These are phyloP conservation scores for Phoma sp. DNA, from an alignment of 2,329 filamentous ascomycete genomes.

Conservation along the genomic window DNA sequence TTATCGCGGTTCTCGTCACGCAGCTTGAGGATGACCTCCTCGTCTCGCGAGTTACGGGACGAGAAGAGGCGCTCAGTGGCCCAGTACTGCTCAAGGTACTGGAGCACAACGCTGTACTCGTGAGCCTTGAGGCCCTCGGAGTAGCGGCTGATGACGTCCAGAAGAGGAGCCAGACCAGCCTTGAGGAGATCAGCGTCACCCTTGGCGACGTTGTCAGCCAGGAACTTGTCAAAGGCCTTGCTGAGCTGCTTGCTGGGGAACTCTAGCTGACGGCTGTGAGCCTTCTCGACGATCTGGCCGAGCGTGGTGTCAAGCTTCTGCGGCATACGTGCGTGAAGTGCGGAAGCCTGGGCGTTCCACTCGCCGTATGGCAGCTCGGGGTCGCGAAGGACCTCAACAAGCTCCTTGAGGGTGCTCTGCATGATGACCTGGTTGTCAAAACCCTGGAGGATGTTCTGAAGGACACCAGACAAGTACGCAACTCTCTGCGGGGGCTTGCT, in stretches of 20 bases:
- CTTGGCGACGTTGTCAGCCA: slow-evolving; percentile 81
- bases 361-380: slow-evolving; percentile 93
- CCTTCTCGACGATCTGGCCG: slow-evolving; percentile 83
- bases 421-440: slow-evolving; percentile 99
- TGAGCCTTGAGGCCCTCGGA: slow-evolving; percentile 87
- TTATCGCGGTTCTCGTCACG: slow-evolving; percentile 97
- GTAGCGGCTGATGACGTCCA: slow-evolving; percentile 80
- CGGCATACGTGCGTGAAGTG: slow-evolving; percentile 96
- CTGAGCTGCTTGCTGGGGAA: slow-evolving; percentile 89
- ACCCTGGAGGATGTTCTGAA: slow-evolving; percentile 86
- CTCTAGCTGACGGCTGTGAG: slow-evolving; percentile 77
- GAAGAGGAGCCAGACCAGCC: slow-evolving; percentile 75
- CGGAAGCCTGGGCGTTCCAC: slow-evolving; percentile 94
- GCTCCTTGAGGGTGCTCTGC: slow-evolving; percentile 81
- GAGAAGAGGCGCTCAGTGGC: slow-evolving; percentile 88
- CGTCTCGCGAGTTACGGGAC: slow-evolving; percentile 81
- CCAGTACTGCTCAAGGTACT: slow-evolving; percentile 81
- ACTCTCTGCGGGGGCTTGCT: slow-evolving; percentile 92
- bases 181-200: slow-evolving; percentile 77
- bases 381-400: slow-evolving; percentile 88
- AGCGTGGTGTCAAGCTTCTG: slow-evolving; percentile 87
- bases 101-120: slow-evolving; percentile 82
- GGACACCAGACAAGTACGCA: slow-evolving; percentile 74
- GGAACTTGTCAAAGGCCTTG: slow-evolving; percentile 85
- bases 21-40: slow-evolving; percentile 90